phyloP scores from a whole-genome alignment of 768 basidiomycete genomes.

The Tulasnella sp. region DNA sequence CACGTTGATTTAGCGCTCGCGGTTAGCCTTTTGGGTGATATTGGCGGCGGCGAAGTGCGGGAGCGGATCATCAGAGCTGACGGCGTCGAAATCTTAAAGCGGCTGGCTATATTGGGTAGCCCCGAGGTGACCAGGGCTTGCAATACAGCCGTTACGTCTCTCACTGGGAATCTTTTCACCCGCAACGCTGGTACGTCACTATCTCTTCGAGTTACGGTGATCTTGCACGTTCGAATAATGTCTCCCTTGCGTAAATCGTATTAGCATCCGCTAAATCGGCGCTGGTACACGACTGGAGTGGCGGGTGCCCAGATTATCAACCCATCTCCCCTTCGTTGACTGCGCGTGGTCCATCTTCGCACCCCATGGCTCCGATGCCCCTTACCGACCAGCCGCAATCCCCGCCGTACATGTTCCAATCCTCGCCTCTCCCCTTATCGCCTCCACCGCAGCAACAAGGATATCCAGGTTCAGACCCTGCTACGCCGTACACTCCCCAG shows the following conservation, averaged over 20 bases:
- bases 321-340: too few species aligned
- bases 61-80: slow-evolving; percentile 16
- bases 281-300: slow-evolving; percentile 15
- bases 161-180: slow-evolving; percentile 17
- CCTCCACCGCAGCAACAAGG: too few species aligned
- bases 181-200: slow-evolving; percentile 9
- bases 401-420: too few species aligned
- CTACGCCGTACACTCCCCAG: too few species aligned
- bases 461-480: too few species aligned
- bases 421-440: too few species aligned
- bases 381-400: too few species aligned
- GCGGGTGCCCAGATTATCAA: slow-evolving; percentile 14
- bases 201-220: neutral
- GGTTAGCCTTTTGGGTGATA: slow-evolving; percentile 4
- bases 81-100: slow-evolving; percentile 14
- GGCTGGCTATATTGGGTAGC: neutral
- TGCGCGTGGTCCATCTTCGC: too few species aligned
- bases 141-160: slow-evolving; percentile 6
- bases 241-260: neutral
- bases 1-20: slow-evolving; percentile 15
- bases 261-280: slow-evolving; percentile 15
- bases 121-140: slow-evolving; percentile 9
- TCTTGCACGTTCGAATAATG: neutral
- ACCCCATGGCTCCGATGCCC: too few species aligned
- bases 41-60: slow-evolving; percentile 12